Conservation (phyloP, 305 asterid species). For the Rubia tinctorum region DNA sequence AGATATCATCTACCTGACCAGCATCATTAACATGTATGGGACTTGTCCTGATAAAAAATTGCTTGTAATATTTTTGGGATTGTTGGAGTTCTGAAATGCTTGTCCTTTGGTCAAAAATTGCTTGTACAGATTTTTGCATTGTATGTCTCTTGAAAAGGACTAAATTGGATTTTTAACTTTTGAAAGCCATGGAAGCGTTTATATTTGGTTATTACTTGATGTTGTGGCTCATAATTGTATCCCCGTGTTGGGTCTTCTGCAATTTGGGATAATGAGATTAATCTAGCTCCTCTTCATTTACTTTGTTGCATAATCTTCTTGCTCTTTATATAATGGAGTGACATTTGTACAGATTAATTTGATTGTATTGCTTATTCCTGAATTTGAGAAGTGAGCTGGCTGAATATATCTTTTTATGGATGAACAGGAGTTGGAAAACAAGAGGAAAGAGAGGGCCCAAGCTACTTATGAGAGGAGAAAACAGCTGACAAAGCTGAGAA, state of each 20-base stretch:
- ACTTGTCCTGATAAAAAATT: too few relatives aligned
- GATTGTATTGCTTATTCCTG: too few relatives aligned
- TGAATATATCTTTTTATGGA: not conserved
- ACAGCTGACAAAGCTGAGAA: conserved; percentile 63
- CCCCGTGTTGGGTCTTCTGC: not conserved
- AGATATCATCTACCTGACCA: too few relatives aligned
- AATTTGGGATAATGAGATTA: not conserved
- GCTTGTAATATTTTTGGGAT: too few relatives aligned
- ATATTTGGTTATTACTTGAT: not conserved
- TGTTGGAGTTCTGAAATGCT: too few relatives aligned
- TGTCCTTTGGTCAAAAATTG: too few relatives aligned
- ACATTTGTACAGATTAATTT: not conserved
- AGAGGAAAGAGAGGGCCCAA: conserved; percentile 89
- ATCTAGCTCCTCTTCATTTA: not conserved
- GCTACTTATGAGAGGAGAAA: conserved; percentile 71
- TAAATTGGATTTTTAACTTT: too few relatives aligned
- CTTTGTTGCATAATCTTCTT: not conserved
- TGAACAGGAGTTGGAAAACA: conserved; percentile 73
- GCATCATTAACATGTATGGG: too few relatives aligned
- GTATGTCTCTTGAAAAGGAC: too few relatives aligned
- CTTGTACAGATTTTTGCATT: too few relatives aligned
- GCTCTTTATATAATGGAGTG: not conserved
- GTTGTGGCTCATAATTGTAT: not conserved
- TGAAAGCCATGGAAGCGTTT: too few relatives aligned
- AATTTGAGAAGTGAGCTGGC: not conserved